phyloP scores from a whole-genome alignment of 495 filamentous ascomycete genomes.

The Aspergillus ostianus region DNA sequence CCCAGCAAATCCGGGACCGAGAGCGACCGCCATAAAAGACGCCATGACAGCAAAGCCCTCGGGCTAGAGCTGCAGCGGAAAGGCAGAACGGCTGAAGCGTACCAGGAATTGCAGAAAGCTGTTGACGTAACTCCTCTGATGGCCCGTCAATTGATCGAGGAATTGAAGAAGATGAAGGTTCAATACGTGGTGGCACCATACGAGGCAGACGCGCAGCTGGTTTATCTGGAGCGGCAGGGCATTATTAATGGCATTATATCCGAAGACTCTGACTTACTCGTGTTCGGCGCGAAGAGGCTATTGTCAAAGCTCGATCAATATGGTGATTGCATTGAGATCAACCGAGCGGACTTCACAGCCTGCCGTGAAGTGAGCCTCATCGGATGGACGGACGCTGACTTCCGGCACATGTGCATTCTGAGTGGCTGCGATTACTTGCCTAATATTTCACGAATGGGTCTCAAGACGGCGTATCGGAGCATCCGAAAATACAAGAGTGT shows the following conservation, averaged over 20 bases:
- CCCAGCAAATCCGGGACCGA: constrained; percentile 97
- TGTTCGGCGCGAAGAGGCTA: constrained; percentile 87
- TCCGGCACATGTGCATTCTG: constrained; percentile 92
- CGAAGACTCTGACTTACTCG: constrained; percentile 94
- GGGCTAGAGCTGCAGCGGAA: constrained; percentile 79
- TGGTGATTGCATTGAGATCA: constrained; percentile 89
- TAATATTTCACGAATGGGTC: constrained; percentile 77
- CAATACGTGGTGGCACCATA: constrained; percentile 95
- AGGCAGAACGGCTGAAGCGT: constrained; percentile 75
- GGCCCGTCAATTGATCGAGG: constrained; percentile 89
- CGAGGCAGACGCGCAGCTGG: constrained; percentile 95
- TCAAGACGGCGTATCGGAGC: constrained; percentile 90
- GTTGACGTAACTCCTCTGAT: constrained; percentile 96
- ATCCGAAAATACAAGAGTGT: constrained; percentile 85
- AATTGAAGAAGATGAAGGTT: constrained; percentile 74
- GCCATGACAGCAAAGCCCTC: constrained; percentile 68
- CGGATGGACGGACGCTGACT: constrained; percentile 89
- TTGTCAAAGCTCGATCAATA: constrained; percentile 93
- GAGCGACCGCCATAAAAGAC: constrained; percentile 60
- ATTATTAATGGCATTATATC: constrained; percentile 84
- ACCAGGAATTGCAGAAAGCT: constrained; percentile 88
- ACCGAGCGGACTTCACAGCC: constrained; percentile 79
- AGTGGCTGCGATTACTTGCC: constrained; percentile 97
- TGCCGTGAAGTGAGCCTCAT: constrained; percentile 85
- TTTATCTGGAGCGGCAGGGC: constrained; percentile 84